Evolutionary conservation across 1,284 basidiomycete genomes (phyloP), one percentile per base, ranked within the genome.

Genomic region (Apiotrichum domesticum): DNA sequence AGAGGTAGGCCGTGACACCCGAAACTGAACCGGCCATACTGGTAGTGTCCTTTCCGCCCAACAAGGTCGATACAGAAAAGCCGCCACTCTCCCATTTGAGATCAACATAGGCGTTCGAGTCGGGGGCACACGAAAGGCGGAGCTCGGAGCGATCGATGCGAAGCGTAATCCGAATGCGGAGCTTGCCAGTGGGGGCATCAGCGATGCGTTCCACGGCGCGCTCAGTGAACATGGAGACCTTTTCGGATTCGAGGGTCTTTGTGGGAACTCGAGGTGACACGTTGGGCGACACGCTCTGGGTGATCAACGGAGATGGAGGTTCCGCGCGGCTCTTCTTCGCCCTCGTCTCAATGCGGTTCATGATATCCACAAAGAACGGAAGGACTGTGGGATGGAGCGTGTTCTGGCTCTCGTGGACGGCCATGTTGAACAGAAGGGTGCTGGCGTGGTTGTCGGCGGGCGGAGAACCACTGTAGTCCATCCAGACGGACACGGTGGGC

Each of bases 51-150:
- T 83, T 81, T 46, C 83, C 83, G 9, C 85, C 85, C 2, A 89
- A 86, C 33, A 85, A 83, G 14, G 89, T 80, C 61, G 84, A 87
- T 40, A 91, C 72, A 41, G 91, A 78, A 67, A 95, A 92, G 0
- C 91, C 91, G 40, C 92, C 92, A 63, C 87, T 93, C 58, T 93
- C 86, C 92, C 92, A 96, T 51, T 88, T 83, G 35, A 95, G 71
- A 2, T 86, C 86, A 15, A 88, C 88, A 43, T 88, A 81, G 13
- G 94, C 91, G 63, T 92, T 90, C 49, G 90, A 90, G 66, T 92
- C 89, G 0, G 90, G 88, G 56, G 86, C 85, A 64, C 92, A 95
- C 1, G 87, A 90, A 33, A 96, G 77, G 55, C 88, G 85, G 46
- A 96, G 79, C 56, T 82, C 85, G 1, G 92, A 95, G 64, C 87